Conservation (phyloP, 2,329 filamentous ascomycete genomes). For the Apiospora kogelbergensis region DNA sequence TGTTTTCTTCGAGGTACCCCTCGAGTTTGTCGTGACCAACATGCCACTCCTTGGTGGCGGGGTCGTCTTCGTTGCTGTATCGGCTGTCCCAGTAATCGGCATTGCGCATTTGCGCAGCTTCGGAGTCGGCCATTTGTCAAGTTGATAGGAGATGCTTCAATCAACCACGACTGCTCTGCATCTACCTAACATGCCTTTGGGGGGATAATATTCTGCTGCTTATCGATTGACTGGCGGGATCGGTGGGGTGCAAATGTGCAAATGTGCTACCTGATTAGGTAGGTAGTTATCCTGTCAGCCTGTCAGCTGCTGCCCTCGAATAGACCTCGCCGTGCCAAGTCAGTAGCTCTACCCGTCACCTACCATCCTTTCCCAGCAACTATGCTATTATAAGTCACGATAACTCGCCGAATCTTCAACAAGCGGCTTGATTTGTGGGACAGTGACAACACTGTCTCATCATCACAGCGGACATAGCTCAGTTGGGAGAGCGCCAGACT, state of each 20-base stretch:
- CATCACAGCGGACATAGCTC: conserved; percentile 10
- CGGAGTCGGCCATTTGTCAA: not conserved
- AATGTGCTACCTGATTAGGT: too few relatives aligned
- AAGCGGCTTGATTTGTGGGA: not conserved
- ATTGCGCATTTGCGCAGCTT: conserved; percentile 9
- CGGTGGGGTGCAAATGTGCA: too few relatives aligned
- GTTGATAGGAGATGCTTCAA: too few relatives aligned
- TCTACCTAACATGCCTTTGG: too few relatives aligned
- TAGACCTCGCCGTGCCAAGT: too few relatives aligned
- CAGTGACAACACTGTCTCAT: not conserved
- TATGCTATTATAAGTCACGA: too few relatives aligned
- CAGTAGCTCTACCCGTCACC: not conserved
- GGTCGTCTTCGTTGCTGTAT: not conserved
- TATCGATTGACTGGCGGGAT: too few relatives aligned
- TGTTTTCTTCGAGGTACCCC: conserved; percentile 7
- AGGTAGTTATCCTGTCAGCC: too few relatives aligned
- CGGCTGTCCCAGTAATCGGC: conserved; percentile 5
- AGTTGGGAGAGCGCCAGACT: conserved; percentile 11
- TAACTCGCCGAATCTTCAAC: not conserved
- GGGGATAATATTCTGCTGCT: too few relatives aligned
- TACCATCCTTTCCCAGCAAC: not conserved
- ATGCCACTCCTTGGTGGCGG: conserved; percentile 9
- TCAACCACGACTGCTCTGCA: too few relatives aligned
- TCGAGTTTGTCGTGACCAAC: not conserved
- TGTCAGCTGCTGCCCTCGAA: too few relatives aligned